phyloP scores from a whole-genome alignment of 108 stramenopile genomes.

The Ochromonas danica region DNA sequence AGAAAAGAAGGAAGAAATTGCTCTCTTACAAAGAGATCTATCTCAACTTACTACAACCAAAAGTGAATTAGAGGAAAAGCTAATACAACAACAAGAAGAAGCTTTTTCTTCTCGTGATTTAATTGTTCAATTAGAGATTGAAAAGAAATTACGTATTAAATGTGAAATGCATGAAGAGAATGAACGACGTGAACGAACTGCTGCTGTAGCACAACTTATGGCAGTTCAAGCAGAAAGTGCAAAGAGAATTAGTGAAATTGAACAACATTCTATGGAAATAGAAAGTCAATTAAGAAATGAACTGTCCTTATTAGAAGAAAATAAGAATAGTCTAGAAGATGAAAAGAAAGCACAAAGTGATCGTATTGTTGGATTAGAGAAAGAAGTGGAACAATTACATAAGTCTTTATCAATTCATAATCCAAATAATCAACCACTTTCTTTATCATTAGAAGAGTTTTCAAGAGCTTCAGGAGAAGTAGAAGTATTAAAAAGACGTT shows the following conservation, averaged over 20 bases:
- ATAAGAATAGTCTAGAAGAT: background rate
- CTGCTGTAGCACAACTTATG: conserved; percentile 45
- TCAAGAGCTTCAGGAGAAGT: background rate
- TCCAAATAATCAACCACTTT: background rate
- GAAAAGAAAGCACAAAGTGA: background rate
- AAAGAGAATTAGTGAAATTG: conserved; percentile 30
- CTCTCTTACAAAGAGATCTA: background rate
- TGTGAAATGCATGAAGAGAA: conserved; percentile 49
- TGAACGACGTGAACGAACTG: conserved; percentile 50
- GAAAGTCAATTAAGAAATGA: background rate
- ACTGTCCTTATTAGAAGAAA: background rate
- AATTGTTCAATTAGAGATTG: conserved; percentile 29
- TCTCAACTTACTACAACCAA: background rate
- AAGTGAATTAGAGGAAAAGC: background rate
- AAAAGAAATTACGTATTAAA: conserved; percentile 40
- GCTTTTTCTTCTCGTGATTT: background rate
- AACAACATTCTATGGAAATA: background rate
- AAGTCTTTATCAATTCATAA: background rate
- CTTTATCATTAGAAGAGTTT: background rate
- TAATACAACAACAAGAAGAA: background rate
- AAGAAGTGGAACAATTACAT: conserved; percentile 27
- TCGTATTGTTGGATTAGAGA: background rate
- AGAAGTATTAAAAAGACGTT: background rate
- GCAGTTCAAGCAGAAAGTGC: conserved; percentile 47
- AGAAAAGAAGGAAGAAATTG: background rate